These are phyloP conservation scores for Delphinella strobiligena DNA, from an alignment of 2,329 filamentous ascomycete species.

Conservation along the genomic window DNA sequence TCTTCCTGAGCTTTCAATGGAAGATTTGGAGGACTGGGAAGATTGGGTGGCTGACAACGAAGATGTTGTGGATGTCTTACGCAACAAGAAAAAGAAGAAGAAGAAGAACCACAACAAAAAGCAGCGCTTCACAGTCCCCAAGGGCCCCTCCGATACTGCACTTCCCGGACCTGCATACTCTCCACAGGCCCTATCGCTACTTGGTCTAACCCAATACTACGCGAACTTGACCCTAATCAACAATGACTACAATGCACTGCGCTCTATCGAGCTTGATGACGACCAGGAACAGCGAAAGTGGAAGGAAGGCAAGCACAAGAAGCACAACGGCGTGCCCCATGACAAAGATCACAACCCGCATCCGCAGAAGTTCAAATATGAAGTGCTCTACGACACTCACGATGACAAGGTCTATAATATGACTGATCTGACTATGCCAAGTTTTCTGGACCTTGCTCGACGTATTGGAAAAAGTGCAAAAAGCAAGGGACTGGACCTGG, in stretches of 20 bases:
- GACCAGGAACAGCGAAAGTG: constrained; percentile 32
- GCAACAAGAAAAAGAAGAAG: constrained; percentile 36
- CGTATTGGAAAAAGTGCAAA: constrained; percentile 45
- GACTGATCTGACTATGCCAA: constrained; percentile 73
- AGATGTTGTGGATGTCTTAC: constrained; percentile 21
- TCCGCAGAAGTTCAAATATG: constrained; percentile 55
- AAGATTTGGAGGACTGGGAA: constrained; percentile 1
- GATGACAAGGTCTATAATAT: constrained; percentile 64
- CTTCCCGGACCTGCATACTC: constrained; percentile 84
- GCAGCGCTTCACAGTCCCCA: constrained; percentile 44
- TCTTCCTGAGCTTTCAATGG: neutral
- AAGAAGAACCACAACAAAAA: constrained; percentile 46
- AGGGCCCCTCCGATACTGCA: constrained; percentile 57
- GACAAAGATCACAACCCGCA: constrained; percentile 39
- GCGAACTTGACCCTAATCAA: constrained; percentile 90
- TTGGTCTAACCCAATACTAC: constrained; percentile 80
- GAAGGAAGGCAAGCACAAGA: constrained; percentile 49
- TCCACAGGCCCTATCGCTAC: constrained; percentile 65
- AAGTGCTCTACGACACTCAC: constrained; percentile 79
- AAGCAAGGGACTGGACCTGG: constrained; percentile 2
- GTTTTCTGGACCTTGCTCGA: constrained; percentile 66
- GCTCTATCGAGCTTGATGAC: no score
- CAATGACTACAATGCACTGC: constrained; percentile 44
- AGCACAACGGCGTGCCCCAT: constrained; percentile 43
- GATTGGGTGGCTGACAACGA: neutral